phyloP scores from a whole-genome alignment of 768 basidiomycete species.

The Russula griseocarnosa region DNA sequence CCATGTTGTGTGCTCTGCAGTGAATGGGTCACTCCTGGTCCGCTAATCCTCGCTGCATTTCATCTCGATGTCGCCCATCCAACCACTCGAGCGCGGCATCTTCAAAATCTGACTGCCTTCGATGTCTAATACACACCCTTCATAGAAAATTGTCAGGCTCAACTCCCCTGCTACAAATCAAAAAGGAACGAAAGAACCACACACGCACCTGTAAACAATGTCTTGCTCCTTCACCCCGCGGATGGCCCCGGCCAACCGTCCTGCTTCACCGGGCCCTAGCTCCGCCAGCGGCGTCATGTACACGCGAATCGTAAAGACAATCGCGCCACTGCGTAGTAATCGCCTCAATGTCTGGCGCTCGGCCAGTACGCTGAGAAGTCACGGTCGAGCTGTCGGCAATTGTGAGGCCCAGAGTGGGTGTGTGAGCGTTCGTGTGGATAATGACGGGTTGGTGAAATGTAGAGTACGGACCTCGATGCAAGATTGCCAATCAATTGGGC shows the following conservation, averaged over 20 bases:
- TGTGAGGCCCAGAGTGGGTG: not conserved
- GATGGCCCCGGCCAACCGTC: conserved; percentile 56
- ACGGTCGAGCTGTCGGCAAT: conserved; percentile 49
- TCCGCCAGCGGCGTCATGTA: conserved; percentile 52
- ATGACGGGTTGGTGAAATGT: too few relatives aligned
- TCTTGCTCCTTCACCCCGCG: conserved; percentile 53
- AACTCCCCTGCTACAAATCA: not conserved
- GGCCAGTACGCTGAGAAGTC: conserved; percentile 48
- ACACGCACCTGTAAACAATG: conserved; percentile 49
- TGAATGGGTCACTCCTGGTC: not conserved
- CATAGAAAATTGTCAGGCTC: not conserved
- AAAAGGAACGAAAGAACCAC: not conserved
- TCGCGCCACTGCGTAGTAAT: conserved; percentile 53
- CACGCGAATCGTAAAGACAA: conserved; percentile 63
- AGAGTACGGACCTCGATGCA: conserved; percentile 57
- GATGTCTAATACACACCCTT: conserved; percentile 33
- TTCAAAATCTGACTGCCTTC: conserved; percentile 35
- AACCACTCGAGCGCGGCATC: conserved; percentile 38
- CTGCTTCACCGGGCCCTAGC: conserved; percentile 49
- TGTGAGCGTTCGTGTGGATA: not conserved
- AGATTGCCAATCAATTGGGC: conserved; percentile 61
- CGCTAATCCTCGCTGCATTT: conserved; percentile 28
- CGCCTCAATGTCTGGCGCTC: conserved; percentile 62
- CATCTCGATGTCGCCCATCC: conserved; percentile 37
- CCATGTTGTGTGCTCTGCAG: too few relatives aligned